These are phyloP conservation scores for Skeletonema tropicum DNA, from an alignment of 108 stramenopile species.

Conservation along the genomic window DNA sequence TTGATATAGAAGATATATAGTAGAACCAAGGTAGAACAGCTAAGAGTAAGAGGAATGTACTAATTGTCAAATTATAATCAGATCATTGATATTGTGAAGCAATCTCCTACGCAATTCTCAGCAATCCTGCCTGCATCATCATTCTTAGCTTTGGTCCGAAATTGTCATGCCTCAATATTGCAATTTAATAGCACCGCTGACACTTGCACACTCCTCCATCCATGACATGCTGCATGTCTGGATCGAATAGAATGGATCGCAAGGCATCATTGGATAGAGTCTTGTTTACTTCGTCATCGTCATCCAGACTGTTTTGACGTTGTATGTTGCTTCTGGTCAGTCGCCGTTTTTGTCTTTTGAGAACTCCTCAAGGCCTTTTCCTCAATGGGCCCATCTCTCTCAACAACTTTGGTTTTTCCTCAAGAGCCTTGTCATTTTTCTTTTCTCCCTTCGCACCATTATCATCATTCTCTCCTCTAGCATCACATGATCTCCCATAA, in stretches of 20 bases:
- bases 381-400: constrained; percentile 46
- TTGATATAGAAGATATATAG: no score
- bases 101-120: constrained; percentile 36
- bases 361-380: constrained; percentile 40
- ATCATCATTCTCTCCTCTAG: background rate
- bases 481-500: no score
- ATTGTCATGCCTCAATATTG: constrained; percentile 38
- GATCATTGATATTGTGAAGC: no score
- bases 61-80: no score
- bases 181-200: constrained; percentile 13
- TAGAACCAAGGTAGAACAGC: no score
- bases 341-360: background rate
- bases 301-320: background rate
- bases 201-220: constrained; percentile 48
- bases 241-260: constrained; percentile 48
- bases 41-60: no score
- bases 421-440: background rate
- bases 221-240: constrained; percentile 50
- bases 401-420: no score
- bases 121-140: constrained; percentile 51
- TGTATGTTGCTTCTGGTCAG: background rate
- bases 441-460: background rate
- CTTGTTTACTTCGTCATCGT: constrained; percentile 30
- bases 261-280: constrained; percentile 47
- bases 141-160: constrained; percentile 49